Evolutionary conservation across 164 flowering plant genomes (phyloP), one percentile per base, ranked within the genome.

Genomic region (Sedum album): DNA sequence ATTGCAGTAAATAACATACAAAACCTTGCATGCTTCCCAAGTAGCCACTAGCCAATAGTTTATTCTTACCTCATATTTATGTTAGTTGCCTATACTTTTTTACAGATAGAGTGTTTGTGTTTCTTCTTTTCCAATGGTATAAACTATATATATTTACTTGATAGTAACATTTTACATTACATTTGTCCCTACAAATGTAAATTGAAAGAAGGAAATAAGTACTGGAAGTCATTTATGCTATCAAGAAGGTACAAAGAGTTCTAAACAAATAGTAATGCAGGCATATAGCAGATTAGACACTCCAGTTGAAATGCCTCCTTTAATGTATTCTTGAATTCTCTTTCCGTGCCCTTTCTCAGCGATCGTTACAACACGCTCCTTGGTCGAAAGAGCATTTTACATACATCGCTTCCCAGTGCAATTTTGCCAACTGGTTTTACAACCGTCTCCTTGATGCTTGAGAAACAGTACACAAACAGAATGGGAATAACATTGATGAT

Each of bases 191-290:
- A 53, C 21, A 30, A 53, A 53, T 7, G 28, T 9, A 25, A 23
- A 13, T 8, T 53, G 60, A 53, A 23, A 53, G 28, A 53, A 53
- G 10, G 15, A 42, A 42, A 18, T 4, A 48, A 48, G 25, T 4
- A 49, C 6, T 49, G 25, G 30, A 53, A 21, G 26, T 25, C 13
- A 23, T 53, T 53, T 23, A 53, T 53, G 60, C 60, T 33, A 33
- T 26, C 66, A 63, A 63, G 14, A 33, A 21, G 66, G 66, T 63
- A 63, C 79, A 82, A 68, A 83, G 55, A 70, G 85, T n/a, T n/a
- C 85, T 70, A 89, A 81, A 70, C 70, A 69, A 69, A 82, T 62
- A 6, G 85, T 57, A 57, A 57, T 57, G 23, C 62, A 26, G 26
- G 62, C 62, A 76, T 84, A 85, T 41, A 78, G 68, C 76, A 76